Evolutionary conservation across 345 rosid species (phyloP), one percentile per base, ranked within the genome.

Genomic region (Microthlaspi erraticum): DNA sequence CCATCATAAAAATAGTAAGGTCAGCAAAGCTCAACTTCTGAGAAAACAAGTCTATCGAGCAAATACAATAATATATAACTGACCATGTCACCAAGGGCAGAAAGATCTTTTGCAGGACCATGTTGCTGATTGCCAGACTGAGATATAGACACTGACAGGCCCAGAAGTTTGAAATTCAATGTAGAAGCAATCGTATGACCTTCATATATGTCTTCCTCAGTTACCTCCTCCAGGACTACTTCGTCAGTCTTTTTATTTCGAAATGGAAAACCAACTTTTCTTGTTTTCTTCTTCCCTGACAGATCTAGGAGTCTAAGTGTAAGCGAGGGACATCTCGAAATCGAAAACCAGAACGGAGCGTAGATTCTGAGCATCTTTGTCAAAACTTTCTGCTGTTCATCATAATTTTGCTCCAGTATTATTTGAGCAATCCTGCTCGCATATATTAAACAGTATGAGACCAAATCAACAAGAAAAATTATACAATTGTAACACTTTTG

Each of bases 1-100:
- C 46, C 60, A 73, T 49, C 71, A 61, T 66, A 68, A 16, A 73
- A 68, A 2, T 54, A 18, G 19, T 31, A 50, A 20, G 51, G 57
- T 55, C 13, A 63, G 51, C 38, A 48, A 50, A 69, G 45, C 54
- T 56, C 46, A 48, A 19, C 2, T 48, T 54, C 55, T 23, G 14
- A 51, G 66, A 41, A 64, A 69, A 56, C 18, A 46, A 70, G 34
- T 70, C 55, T 31, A 36, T 8, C 5, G 14, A 49, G n/a, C 23
- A 62, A 71, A 33, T 48, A 20, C 9, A 49, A 6, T 10, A 42
- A 26, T 49, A 42, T 14, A 56, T 65, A 37, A 72, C 70, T 32
- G 83, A 94, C 99, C 99, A 94, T 82, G 83, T 94, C 91, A 70
- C 92, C 91, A 39, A 94, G 95, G 64, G 93, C 80, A 65, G 95